These are phyloP conservation scores for Backusella australiensis DNA, from an alignment of 192 early-diverging fungal species.

Conservation along the genomic window DNA sequence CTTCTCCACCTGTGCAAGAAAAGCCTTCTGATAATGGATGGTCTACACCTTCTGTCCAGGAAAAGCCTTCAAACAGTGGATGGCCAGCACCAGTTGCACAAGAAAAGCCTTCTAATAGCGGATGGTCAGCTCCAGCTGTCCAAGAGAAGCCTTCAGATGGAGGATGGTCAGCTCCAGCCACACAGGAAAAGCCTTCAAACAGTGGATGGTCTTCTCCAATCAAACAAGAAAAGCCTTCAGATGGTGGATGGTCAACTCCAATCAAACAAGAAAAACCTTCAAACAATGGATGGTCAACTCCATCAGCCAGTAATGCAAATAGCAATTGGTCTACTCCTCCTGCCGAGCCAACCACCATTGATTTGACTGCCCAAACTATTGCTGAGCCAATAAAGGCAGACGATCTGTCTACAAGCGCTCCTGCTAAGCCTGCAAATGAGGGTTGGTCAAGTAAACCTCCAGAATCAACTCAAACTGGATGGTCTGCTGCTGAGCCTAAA, in stretches of 20 bases:
- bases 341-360: neutral
- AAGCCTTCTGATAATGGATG: neutral
- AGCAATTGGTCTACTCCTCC: neutral
- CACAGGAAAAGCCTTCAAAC: neutral
- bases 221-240: neutral
- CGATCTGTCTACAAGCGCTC: neutral
- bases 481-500: neutral
- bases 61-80: neutral
- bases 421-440: neutral
- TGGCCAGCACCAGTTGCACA: no score
- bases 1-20: neutral
- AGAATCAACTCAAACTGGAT: neutral
- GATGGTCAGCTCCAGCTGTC: neutral
- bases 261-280: neutral
- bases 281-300: neutral
- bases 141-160: neutral
- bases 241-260: neutral
- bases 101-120: neutral
- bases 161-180: neutral
- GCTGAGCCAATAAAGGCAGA: neutral
- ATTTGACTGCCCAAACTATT: neutral
- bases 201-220: neutral
- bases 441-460: neutral
- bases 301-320: neutral
- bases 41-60: neutral